Percentiles rank a stretch among this genome's conserved stretches.
Conservation (phyloP, 2,329 filamentous ascomycete genomes). For the Exophiala dermatitidis region DNA sequence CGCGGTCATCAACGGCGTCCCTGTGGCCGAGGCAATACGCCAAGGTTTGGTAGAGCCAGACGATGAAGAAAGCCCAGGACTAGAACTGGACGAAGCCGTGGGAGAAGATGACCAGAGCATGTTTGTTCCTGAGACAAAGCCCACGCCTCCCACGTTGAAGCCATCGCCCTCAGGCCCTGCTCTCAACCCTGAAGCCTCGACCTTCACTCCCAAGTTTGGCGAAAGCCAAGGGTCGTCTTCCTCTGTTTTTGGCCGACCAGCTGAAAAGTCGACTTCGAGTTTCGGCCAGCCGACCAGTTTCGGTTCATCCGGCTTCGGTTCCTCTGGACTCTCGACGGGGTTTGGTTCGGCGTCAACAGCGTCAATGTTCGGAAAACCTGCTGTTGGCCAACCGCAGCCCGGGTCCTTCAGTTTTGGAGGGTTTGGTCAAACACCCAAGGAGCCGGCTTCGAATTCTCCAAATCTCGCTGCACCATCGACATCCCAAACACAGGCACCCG, state of each 20-base stretch:
- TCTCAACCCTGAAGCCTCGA: constrained; percentile 15
- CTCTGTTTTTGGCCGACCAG: constrained; percentile 1
- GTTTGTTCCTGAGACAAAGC: constrained; percentile 21
- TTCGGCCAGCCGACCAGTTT: constrained; percentile 5
- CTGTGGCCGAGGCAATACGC: constrained; percentile 44
- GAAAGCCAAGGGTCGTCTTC: not conserved
- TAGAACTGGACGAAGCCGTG: constrained; percentile 32
- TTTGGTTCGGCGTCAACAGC: not conserved
- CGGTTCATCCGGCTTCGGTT: not conserved
- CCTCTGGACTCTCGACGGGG: constrained; percentile 6
- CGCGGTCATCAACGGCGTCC: constrained; percentile 52
- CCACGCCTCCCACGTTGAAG: not conserved
- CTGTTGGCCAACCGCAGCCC: not conserved
- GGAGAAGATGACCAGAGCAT: constrained; percentile 31
- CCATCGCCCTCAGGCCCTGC: constrained; percentile 10
- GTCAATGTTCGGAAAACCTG: constrained; percentile 7
- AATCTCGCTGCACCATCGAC: not conserved
- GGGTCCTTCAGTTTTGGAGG: constrained; percentile 1
- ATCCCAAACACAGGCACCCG: not conserved
- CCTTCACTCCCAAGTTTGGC: constrained; percentile 18
- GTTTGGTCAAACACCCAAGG: not conserved
- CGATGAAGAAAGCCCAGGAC: constrained; percentile 30
- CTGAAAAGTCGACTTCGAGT: not conserved
- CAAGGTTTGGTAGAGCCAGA: constrained; percentile 43
- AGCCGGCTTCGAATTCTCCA: not conserved